phyloP scores from a whole-genome alignment of 225 moss, liverwort and hornwort species.

The Physcomitrellopsis africana region DNA sequence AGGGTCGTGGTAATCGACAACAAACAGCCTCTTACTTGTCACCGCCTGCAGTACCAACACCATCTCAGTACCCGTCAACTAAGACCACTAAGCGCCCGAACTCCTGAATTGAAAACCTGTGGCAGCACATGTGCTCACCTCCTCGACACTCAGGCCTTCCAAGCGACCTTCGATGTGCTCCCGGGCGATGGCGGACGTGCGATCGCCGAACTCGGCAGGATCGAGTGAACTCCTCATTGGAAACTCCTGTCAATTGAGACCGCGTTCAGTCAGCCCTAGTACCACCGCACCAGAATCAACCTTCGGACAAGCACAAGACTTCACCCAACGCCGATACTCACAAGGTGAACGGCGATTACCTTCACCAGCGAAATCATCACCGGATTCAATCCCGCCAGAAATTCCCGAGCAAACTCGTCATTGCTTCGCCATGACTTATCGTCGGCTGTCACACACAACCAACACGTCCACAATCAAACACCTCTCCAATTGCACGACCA shows the following conservation, averaged over 20 bases:
- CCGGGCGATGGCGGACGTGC: too few species aligned
- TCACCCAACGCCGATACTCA: neutral
- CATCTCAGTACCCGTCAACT: neutral
- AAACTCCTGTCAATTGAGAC: slow-evolving; percentile 38
- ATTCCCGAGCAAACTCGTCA: slow-evolving; percentile 52
- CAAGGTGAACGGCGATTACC: slow-evolving; percentile 12
- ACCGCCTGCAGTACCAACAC: slow-evolving; percentile 27
- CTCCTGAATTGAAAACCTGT: neutral
- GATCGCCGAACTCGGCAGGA: too few species aligned
- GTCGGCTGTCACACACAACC: slow-evolving; percentile 39
- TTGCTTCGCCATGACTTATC: slow-evolving; percentile 42
- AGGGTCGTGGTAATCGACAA: slow-evolving; percentile 62
- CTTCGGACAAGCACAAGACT: neutral
- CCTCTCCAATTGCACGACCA: neutral
- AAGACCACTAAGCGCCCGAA: neutral
- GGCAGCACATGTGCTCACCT: slow-evolving; percentile 13
- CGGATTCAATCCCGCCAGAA: slow-evolving; percentile 57
- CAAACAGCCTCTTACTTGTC: slow-evolving; percentile 37
- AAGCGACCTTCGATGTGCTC: too few species aligned
- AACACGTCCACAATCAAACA: neutral
- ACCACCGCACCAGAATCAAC: neutral
- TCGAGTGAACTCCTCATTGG: slow-evolving; percentile 34
- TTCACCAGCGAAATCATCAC: slow-evolving; percentile 37
- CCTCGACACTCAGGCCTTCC: slow-evolving; percentile 4
- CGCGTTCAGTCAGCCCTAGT: neutral